Base-by-base conservation (phyloP, 805 yeast species). In the Wickerhamiella azymoides region DNA sequence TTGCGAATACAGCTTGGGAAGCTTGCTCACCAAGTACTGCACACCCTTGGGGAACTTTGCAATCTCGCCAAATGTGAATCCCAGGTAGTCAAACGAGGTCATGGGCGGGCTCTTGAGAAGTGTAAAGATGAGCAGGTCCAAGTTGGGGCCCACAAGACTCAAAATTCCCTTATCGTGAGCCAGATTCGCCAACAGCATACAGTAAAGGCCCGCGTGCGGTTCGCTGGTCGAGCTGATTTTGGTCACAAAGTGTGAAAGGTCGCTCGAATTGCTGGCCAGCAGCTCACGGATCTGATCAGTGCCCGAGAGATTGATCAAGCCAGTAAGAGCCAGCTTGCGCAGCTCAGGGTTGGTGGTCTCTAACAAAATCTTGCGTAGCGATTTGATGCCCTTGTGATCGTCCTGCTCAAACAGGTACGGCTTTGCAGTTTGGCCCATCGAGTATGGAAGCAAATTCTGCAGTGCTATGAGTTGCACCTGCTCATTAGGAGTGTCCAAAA, bases 51-150 rank as follows among this genome's bases (percentile, higher is more conserved):
- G 41, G 49, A 79, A 81, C 53, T 96, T 74, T 1, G 96, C 84
- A 39, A 85, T 67, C 59, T 89, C 96, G 11, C 94, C 88, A 63
- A 92, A 88, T 59, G 84, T 84, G 60, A 79, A 85, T 1, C 94
- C 73, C 51, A 92, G 67, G 60, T 84, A 88, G 61, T 88, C 96
- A 57, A 65, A 89, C 54, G 74, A 73, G 2, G 94, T 92, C 55
- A 81, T 86, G 39, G 73, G 69, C 7, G 95, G 95, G 57, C 82
- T 82, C 36, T 86, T 94, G 11, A 42, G 59, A 85, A 86, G 56
- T 84, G 94, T 63, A 85, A 70, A 5, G 77, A 79, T 27, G 49
- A 27, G 13, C 40, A 49, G 25, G 89, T 73, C 50, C 85, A 70
- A 47, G 82, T 63, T 36, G 83, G 80, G 56, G 13, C 86, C 54